Evolutionary conservation across 495 filamentous ascomycete species (phyloP).

Genomic region (Neurospora sp.): DNA sequence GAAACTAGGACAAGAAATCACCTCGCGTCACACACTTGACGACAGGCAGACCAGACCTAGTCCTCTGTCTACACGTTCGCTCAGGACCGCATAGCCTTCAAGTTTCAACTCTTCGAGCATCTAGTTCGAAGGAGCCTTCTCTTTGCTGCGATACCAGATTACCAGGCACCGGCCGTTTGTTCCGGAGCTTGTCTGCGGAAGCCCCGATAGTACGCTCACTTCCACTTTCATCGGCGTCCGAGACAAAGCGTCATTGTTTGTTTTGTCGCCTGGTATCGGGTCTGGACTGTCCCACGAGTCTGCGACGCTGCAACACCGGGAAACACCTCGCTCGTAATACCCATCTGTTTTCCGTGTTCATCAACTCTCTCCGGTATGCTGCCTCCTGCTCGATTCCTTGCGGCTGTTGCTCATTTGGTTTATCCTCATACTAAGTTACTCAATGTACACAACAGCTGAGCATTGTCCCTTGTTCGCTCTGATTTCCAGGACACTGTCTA

Average conservation of each 20-base stretch:
- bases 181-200: neutral
- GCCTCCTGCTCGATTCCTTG: neutral
- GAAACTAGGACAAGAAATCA: neutral
- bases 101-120: neutral
- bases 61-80: neutral
- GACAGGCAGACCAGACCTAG: neutral
- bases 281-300: neutral
- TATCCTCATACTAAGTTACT: neutral
- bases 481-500: neutral
- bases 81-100: neutral
- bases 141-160: neutral
- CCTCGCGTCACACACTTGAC: neutral
- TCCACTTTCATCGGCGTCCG: neutral
- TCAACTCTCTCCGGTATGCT: neutral
- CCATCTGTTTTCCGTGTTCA: neutral
- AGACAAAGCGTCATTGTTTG: neutral
- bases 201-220: neutral
- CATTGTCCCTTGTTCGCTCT: neutral
- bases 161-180: neutral
- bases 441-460: neutral
- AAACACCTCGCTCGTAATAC: neutral
- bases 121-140: neutral
- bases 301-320: neutral
- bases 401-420: neutral
- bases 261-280: neutral